Percentiles rank a stretch among this genome's conserved stretches.
These are phyloP conservation scores for Aspergillus sclerotioniger DNA, from an alignment of 495 filamentous ascomycete genomes.

Conservation along the genomic window DNA sequence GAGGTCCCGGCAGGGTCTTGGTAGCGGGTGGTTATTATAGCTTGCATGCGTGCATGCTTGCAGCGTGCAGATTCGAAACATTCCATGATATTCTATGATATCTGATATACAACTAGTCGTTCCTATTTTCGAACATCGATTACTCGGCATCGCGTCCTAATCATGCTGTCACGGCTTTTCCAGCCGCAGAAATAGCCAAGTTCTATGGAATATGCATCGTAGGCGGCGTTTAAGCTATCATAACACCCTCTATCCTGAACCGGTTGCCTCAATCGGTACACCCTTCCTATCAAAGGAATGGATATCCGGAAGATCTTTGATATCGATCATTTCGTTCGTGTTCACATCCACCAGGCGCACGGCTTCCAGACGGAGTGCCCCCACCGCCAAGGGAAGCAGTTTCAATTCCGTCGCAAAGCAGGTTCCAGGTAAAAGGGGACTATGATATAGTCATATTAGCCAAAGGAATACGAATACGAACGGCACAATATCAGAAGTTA, in stretches of 20 bases:
- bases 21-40: not conserved
- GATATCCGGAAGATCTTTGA: slow-evolving; percentile 76
- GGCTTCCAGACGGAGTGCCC: slow-evolving; percentile 74
- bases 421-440: slow-evolving; percentile 68
- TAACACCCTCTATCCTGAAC: not conserved
- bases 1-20: not conserved
- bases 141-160: too few relatives aligned
- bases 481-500: slow-evolving; percentile 8
- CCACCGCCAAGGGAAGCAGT: slow-evolving; percentile 73
- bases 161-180: too few relatives aligned
- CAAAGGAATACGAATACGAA: not conserved
- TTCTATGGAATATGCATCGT: slow-evolving; percentile 9
- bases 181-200: not conserved
- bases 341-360: slow-evolving; percentile 80
- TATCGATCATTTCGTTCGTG: slow-evolving; percentile 77
- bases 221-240: slow-evolving; percentile 4
- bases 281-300: slow-evolving; percentile 48
- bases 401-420: slow-evolving; percentile 79
- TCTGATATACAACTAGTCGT: too few relatives aligned
- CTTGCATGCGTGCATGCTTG: not conserved
- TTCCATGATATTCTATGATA: too few relatives aligned
- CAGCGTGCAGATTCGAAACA: not conserved
- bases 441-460: slow-evolving; percentile 27
- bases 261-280: not conserved
- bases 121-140: too few relatives aligned